Evolutionary conservation across 2,329 filamentous ascomycete species (phyloP).

Genomic region (Corynespora cassiicola): DNA sequence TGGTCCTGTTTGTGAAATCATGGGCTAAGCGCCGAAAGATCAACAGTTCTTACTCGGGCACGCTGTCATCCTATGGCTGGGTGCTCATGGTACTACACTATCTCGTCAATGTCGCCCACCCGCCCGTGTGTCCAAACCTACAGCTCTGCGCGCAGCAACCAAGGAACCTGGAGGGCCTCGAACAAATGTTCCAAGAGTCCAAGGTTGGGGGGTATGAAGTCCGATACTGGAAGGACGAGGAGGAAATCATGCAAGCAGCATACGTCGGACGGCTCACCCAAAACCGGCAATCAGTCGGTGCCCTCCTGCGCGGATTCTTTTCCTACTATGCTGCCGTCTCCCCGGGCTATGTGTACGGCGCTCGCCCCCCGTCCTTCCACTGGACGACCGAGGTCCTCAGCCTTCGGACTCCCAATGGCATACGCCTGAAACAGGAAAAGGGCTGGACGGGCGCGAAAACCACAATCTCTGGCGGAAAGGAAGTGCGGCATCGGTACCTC

Average conservation of each 20-base stretch:
- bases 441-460: constrained; percentile 87
- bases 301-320: constrained; percentile 82
- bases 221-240: constrained; percentile 79
- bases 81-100: constrained; percentile 93
- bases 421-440: constrained; percentile 77
- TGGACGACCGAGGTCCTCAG: constrained; percentile 84
- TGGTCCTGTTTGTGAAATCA: constrained; percentile 87
- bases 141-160: constrained; percentile 60
- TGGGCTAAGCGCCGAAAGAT: constrained; percentile 88
- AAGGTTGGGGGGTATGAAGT: constrained; percentile 72
- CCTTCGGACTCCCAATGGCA: constrained; percentile 72
- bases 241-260: constrained; percentile 70
- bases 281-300: constrained; percentile 74
- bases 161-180: constrained; percentile 22
- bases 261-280: constrained; percentile 64
- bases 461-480: constrained; percentile 65
- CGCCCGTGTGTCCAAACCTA: constrained; percentile 85
- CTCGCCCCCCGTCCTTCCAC: constrained; percentile 67
- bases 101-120: constrained; percentile 79
- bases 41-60: constrained; percentile 86
- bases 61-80: constrained; percentile 88
- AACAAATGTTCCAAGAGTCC: constrained; percentile 47
- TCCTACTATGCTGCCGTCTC: constrained; percentile 77
- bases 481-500: constrained; percentile 79
- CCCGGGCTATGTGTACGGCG: constrained; percentile 31